Evolutionary conservation across 139 green algal species (phyloP).

Genomic region (Chlorella ohadii): DNA sequence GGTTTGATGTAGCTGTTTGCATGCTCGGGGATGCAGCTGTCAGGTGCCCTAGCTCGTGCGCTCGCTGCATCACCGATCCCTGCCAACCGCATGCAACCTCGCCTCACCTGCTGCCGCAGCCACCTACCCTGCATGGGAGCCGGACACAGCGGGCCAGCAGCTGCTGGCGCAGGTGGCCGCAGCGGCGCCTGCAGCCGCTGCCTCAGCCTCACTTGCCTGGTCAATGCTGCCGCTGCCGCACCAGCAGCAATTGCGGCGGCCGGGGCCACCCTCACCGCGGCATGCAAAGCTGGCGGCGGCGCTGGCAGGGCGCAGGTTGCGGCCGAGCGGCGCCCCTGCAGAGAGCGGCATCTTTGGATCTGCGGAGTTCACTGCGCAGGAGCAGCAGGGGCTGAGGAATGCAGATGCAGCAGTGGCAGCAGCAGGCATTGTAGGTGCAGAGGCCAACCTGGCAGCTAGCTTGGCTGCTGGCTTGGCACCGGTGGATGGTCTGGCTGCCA

Average conservation of each 20-base stretch:
- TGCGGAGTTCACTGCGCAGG: slow-evolving; percentile 16
- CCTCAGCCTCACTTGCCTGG: neutral
- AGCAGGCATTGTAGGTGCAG: neutral
- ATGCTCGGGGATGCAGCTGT: too few relatives aligned
- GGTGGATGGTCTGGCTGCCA: slow-evolving; percentile 21
- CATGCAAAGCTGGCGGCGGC: neutral
- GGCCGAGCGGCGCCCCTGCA: neutral
- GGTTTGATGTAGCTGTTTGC: too few relatives aligned
- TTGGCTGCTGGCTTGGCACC: neutral
- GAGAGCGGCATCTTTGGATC: slow-evolving; percentile 24
- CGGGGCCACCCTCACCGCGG: neutral
- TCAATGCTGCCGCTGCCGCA: slow-evolving; percentile 10
- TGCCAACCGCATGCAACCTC: too few relatives aligned
- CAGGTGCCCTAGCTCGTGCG: too few relatives aligned
- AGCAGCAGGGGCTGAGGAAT: neutral
- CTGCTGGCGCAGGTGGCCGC: slow-evolving; percentile 12
- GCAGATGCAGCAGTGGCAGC: neutral
- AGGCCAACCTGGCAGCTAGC: slow-evolving; percentile 5
- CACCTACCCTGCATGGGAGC: slow-evolving; percentile 87
- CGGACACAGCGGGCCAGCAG: neutral
- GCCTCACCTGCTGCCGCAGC: slow-evolving; percentile 29
- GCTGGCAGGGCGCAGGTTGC: neutral
- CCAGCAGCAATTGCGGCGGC: neutral
- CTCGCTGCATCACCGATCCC: too few relatives aligned
- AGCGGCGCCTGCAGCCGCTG: slow-evolving; percentile 3